Conservation (phyloP, 2,329 filamentous ascomycete genomes). For the Fusarium liriodendri region DNA sequence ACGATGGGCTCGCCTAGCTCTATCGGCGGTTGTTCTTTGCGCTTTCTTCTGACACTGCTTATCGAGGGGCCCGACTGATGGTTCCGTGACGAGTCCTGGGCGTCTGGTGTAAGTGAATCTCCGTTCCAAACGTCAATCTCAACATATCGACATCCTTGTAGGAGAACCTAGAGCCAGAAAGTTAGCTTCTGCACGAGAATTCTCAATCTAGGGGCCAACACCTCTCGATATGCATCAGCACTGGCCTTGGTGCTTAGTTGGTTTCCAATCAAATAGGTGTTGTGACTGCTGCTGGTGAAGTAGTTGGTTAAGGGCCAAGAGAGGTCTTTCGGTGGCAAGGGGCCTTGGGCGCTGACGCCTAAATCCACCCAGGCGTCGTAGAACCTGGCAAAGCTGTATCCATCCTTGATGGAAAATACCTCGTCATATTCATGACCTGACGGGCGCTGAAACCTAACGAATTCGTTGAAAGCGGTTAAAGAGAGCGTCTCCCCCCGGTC, state of each 20-base stretch:
- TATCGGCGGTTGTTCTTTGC: not conserved
- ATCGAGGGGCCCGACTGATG: not conserved
- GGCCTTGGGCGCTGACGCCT: not conserved
- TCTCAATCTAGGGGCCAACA: no score
- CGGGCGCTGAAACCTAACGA: not conserved
- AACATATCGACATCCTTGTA: conserved; percentile 84
- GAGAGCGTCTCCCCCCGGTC: not conserved
- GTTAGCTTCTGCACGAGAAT: not conserved
- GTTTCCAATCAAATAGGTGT: conserved; percentile 89
- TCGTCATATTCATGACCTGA: not conserved
- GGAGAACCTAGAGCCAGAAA: conserved; percentile 58
- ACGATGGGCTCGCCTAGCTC: conserved; percentile 71
- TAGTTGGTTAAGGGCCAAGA: conserved; percentile 83
- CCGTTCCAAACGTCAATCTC: conserved; percentile 97
- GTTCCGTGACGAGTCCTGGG: not conserved
- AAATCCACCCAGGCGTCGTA: not conserved
- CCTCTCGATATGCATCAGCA: conserved; percentile 52
- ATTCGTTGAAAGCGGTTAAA: not conserved
- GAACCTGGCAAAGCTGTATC: not conserved
- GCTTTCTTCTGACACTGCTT: not conserved
- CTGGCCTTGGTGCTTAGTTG: conserved; percentile 83
- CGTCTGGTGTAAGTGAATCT: conserved; percentile 37
- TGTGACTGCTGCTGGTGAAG: conserved; percentile 94
- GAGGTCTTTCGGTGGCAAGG: conserved; percentile 58
- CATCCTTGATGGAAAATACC: not conserved